Evolutionary conservation across 805 yeast genomes (phyloP).

Genomic region (Zygosaccharomyces gambellarensis): DNA sequence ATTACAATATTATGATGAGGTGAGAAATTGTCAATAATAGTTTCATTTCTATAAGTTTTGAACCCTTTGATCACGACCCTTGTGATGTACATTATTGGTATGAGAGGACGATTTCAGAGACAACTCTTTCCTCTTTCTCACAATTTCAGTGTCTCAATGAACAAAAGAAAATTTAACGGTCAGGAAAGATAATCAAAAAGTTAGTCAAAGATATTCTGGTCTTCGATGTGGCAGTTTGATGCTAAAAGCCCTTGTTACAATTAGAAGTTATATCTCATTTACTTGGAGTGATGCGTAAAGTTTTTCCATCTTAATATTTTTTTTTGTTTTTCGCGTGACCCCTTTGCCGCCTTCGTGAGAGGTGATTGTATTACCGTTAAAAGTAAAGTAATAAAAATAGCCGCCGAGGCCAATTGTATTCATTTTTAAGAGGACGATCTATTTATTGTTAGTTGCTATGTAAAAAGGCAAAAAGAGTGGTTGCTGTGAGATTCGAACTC

Average conservation of each 20-base stretch:
- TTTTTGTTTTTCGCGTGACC: not conserved
- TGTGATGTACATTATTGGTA: constrained; percentile 37
- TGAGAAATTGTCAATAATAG: constrained; percentile 69
- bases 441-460: too few relatives aligned
- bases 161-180: too few relatives aligned
- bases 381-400: not conserved
- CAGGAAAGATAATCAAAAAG: too few relatives aligned
- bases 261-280: constrained; percentile 1
- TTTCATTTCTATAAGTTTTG: constrained; percentile 83
- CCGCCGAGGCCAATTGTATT: not conserved
- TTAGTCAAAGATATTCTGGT: too few relatives aligned
- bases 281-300: not conserved
- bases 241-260: not conserved
- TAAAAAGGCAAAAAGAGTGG: constrained; percentile 19
- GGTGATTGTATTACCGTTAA: not conserved
- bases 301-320: too few relatives aligned
- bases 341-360: not conserved
- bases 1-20: constrained; percentile 83
- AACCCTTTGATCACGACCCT: constrained; percentile 82
- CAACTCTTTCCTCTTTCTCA: not conserved
- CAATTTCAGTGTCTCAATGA: too few relatives aligned
- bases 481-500: constrained; percentile 36
- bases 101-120: not conserved
- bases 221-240: not conserved
- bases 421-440: not conserved